Evolutionary conservation across 2,329 filamentous ascomycete genomes (phyloP).

Genomic region (Ampelomyces quisqualis): DNA sequence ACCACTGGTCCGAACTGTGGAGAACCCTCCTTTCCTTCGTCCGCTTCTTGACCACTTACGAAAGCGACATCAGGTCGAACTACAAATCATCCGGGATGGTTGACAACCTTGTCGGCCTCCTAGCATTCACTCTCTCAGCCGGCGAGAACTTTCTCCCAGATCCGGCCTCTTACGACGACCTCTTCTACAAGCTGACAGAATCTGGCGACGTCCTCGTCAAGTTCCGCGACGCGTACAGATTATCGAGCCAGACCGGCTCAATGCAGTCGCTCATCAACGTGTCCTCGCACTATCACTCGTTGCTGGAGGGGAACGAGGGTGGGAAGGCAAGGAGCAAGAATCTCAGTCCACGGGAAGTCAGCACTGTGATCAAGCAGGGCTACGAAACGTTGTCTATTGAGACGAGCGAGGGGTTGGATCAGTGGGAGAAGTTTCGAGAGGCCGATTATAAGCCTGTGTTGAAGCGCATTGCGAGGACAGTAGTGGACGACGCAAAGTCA

Average conservation of each 20-base stretch:
- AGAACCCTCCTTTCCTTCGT: conserved; percentile 82
- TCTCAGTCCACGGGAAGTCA: conserved; percentile 80
- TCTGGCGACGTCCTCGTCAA: conserved; percentile 78
- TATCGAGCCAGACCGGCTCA: conserved; percentile 51
- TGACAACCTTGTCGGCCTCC: conserved; percentile 74
- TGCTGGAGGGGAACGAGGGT: conserved; percentile 64
- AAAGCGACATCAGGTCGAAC: conserved; percentile 69
- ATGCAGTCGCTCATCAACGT: conserved; percentile 84
- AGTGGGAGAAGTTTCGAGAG: conserved; percentile 84
- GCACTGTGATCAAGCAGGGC: conserved; percentile 89
- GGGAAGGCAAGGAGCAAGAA: conserved; percentile 59
- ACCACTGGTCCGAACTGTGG: conserved; percentile 97
- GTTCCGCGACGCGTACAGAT: conserved; percentile 75
- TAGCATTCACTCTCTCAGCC: conserved; percentile 79
- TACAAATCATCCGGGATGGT: conserved; percentile 72
- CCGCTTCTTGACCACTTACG: conserved; percentile 86
- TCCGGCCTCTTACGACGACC: conserved; percentile 84
- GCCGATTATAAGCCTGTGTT: conserved; percentile 79
- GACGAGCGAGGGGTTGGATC: conserved; percentile 79
- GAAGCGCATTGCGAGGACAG: conserved; percentile 82
- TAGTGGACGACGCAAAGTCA: conserved; percentile 67
- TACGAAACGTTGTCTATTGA: conserved; percentile 95
- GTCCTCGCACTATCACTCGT: conserved; percentile 79
- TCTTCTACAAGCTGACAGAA: conserved; percentile 98
- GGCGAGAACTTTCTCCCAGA: conserved; percentile 91